Evolutionary conservation across 169 alveolate genomes (phyloP).

Genomic region (Plasmodium fragile): DNA sequence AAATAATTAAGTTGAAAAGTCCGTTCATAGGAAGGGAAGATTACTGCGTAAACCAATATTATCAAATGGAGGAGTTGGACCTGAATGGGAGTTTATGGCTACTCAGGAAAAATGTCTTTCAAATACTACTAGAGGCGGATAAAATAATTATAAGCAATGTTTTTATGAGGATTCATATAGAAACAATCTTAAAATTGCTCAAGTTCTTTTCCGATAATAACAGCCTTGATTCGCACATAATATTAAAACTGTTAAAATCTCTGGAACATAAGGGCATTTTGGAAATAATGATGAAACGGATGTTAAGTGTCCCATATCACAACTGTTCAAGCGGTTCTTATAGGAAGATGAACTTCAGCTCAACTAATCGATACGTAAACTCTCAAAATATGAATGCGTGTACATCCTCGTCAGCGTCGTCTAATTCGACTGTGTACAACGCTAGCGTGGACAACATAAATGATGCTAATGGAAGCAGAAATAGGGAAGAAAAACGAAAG

Average conservation of each 20-base stretch:
- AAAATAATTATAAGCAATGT: constrained; percentile 72
- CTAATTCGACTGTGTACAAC: constrained; percentile 34
- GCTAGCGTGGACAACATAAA: constrained; percentile 15
- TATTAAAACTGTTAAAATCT: constrained; percentile 43
- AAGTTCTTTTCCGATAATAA: constrained; percentile 64
- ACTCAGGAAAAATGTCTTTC: constrained; percentile 71
- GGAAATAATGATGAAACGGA: constrained; percentile 74
- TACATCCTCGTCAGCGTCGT: constrained; percentile 41
- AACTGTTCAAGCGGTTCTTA: constrained; percentile 1
- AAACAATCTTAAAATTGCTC: constrained; percentile 59
- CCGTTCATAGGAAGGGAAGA: constrained; percentile 49
- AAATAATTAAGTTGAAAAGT: constrained; percentile 60
- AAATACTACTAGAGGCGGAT: constrained; percentile 70
- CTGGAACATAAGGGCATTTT: constrained; percentile 74
- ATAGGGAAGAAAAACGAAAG: constrained; percentile 53
- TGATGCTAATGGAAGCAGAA: neutral
- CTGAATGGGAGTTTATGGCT: constrained; percentile 69
- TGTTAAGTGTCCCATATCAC: constrained; percentile 58
- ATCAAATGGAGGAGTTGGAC: constrained; percentile 74
- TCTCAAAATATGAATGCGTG: constrained; percentile 23
- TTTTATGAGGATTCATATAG: constrained; percentile 60
- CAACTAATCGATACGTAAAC: neutral
- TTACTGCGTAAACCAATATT: constrained; percentile 19
- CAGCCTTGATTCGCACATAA: constrained; percentile 61
- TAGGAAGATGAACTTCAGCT: neutral